Base-by-base conservation (phyloP, 176 grass and related monocot genomes). In the Oryza glumipatula region DNA sequence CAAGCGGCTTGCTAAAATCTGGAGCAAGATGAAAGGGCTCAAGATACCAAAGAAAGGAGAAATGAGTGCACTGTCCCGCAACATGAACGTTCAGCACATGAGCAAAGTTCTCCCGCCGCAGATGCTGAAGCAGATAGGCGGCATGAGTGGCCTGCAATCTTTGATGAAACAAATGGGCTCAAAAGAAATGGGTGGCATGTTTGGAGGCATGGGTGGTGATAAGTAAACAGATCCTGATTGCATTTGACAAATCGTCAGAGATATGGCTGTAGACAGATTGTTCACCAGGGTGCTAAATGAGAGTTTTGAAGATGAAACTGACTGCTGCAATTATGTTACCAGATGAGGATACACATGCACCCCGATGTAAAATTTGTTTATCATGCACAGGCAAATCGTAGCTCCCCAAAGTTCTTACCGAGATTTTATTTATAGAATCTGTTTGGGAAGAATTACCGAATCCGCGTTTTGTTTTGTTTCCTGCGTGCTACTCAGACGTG, bases 141-240 rank as follows among this genome's bases (percentile, higher is more conserved):
- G 91, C 66, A 92, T 99, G 89, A 79, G 91, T 7, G 93, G 89
- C 11, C 60, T 99, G 23, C 96, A 95, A 76, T 88, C 82, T 67
- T 70, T 99, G 65, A 92, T 98, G 86, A 99, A 99, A 77, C 96
- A 99, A 72, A 92, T 95, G 91, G 96, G 93, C 52, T 93, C 87
- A 22, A 94, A 93, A 49, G 92, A 94, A 47, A 93, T 97, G 88
- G 38, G 79, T 35, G 82, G 89, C 68, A 98, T 98, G 93, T 82
- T 93, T 7, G 93, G 95, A 67, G 88, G 84, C 51, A 83, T 86
- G 44, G 82, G 80, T 66, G 86, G 79, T 10, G 88, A 90, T 14
- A 32, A 69, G 49, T 87, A 87, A 41, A 76, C 44, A 6, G 68
- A 67, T 72, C 67, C 14, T 46, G 22, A 33, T 54, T 26, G 32